Evolutionary conservation across 2,329 filamentous ascomycete species (phyloP), one percentile per base, ranked within the genome.

Genomic region (Ophiostoma perfectum): DNA sequence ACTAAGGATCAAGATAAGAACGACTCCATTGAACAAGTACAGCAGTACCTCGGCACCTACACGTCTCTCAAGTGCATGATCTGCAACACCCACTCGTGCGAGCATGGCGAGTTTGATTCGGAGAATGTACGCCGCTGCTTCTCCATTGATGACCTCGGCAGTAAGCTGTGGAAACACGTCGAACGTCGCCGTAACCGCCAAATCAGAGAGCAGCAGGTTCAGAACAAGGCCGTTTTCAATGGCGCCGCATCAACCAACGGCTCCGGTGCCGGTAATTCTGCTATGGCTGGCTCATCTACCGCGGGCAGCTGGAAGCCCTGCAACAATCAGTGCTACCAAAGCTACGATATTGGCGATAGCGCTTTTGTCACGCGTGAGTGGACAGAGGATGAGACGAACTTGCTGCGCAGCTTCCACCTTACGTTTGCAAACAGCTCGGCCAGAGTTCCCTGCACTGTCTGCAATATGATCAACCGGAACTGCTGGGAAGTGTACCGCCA

Each of bases 11-110:
- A 75, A 60, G 75, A 77, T 39, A 76, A 80, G 42, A 76, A 79
- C 44, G 38, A 79, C 6, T 70, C 79, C 14, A 65, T 77, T 60
- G 74, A 75, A n/a, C 73, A 72, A 67, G 79, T 81, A 12, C 82
- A 85, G 72, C 78, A 78, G 36, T 80, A 81, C 47, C 74, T 87
- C 38, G 82, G 83, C 65, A 86, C 83, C 1, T 86, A 86, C 73
- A 81, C 81, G 44, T 79, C 84, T 9, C 78, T 87, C 16, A 83
- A 83, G 12, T 88, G 85, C 72, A 76, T 86, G n/a, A 82, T 86
- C 66, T 88, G 85, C 75, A 84, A 81, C 73, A 83, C 83, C 66
- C 82, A 87, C 74, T 86, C 84, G 12, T 88, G 85, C 70, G 85
- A 87, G 73, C 85, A 88, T 71, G 85, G 85, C 63, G 84, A 86